phyloP scores from a whole-genome alignment of 257 asterid genomes.

The Ocimum tenuiflorum region DNA sequence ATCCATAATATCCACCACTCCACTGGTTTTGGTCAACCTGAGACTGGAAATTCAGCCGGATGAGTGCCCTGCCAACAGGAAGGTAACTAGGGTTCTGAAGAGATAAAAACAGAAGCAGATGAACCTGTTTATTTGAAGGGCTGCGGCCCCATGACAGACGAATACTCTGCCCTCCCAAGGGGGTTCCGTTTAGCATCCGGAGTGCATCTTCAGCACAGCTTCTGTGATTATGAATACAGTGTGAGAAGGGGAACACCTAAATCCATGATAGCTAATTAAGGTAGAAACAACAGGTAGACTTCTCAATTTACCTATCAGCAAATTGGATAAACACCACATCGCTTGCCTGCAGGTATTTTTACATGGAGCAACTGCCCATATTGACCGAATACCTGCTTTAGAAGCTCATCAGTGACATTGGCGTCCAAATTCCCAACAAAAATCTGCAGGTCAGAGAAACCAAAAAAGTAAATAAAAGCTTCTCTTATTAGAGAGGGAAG shows the following conservation, averaged over 20 bases:
- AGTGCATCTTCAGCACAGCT: slow-evolving; percentile 91
- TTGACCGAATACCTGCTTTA: slow-evolving; percentile 70
- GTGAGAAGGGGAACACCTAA: neutral
- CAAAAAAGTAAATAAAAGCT: neutral
- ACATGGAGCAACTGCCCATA: slow-evolving; percentile 84
- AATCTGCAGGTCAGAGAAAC: slow-evolving; percentile 40
- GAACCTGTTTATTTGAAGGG: slow-evolving; percentile 86
- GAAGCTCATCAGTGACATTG: slow-evolving; percentile 64
- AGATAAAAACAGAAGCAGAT: neutral
- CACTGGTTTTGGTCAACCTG: slow-evolving; percentile 53
- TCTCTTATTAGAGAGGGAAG: neutral
- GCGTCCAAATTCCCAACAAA: slow-evolving; percentile 91
- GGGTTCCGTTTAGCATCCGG: slow-evolving; percentile 60
- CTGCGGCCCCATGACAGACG: slow-evolving; percentile 98
- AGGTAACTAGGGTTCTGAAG: neutral
- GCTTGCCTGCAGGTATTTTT: slow-evolving; percentile 83
- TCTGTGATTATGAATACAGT: slow-evolving; percentile 35
- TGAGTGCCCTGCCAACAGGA: neutral
- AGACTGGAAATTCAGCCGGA: slow-evolving; percentile 2
- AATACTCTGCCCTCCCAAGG: slow-evolving; percentile 75
- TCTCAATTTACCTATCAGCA: slow-evolving; percentile 63
- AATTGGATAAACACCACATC: slow-evolving; percentile 97
- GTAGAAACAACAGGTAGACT: neutral
- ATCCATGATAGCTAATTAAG: neutral
- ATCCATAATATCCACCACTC: slow-evolving; percentile 62